phyloP scores from a whole-genome alignment of 805 yeast genomes.

The Saturnispora halmiae region DNA sequence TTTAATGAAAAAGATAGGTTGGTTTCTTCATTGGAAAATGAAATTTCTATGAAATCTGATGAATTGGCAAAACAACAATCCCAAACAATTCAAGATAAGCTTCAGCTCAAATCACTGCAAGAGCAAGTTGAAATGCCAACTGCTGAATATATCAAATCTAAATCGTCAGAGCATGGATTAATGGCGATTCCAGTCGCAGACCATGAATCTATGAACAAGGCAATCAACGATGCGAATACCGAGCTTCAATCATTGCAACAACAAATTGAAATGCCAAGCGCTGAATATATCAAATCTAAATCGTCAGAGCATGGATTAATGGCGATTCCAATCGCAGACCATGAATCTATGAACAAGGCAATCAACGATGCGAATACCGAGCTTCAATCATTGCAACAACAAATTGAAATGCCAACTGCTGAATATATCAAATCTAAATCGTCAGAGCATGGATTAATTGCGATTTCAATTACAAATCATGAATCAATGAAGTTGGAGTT shows the following conservation, averaged over 20 bases:
- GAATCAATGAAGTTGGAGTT: neutral
- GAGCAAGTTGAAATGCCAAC: slow-evolving; percentile 13
- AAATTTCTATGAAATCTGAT: no score
- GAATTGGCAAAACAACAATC: no score
- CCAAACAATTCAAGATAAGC: no score
- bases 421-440: slow-evolving; percentile 16
- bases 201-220: neutral
- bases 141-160: slow-evolving; percentile 14
- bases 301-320: slow-evolving; percentile 11
- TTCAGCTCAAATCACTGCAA: neutral
- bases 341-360: neutral
- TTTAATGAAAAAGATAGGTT: no score
- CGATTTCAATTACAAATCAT: slow-evolving; percentile 12
- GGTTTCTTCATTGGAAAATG: no score
- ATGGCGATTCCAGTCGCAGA: slow-evolving; percentile 12
- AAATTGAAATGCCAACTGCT: slow-evolving; percentile 14
- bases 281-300: slow-evolving; percentile 15
- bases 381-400: neutral
- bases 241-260: neutral
- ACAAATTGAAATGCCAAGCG: slow-evolving; percentile 14
- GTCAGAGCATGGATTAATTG: slow-evolving; percentile 10
- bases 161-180: slow-evolving; percentile 11
- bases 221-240: neutral
- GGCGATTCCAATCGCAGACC: slow-evolving; percentile 10
- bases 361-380: neutral